phyloP scores from a whole-genome alignment of 2,329 filamentous ascomycete species.

The Beauveria asiatica region DNA sequence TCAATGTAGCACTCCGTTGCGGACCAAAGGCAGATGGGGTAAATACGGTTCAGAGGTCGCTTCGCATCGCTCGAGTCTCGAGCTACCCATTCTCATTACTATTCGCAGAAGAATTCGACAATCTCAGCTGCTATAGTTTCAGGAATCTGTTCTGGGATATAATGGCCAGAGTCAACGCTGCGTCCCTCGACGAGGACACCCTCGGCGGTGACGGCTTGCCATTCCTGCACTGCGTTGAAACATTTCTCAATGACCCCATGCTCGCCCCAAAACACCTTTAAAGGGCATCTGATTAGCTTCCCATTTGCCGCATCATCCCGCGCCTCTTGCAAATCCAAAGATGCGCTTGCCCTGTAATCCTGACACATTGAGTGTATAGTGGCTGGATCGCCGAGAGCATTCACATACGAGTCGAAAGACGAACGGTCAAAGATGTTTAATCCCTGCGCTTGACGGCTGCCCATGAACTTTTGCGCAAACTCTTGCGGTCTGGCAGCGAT shows the following conservation, averaged over 20 bases:
- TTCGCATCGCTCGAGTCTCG: neutral
- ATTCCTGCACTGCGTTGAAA: slow-evolving; percentile 42
- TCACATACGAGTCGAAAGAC: slow-evolving; percentile 32
- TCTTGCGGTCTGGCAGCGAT: slow-evolving; percentile 29
- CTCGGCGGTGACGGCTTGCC: slow-evolving; percentile 35
- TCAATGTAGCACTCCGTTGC: too few relatives aligned
- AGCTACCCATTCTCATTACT: slow-evolving; percentile 19
- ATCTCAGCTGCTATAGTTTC: slow-evolving; percentile 35
- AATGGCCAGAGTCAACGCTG: slow-evolving; percentile 38
- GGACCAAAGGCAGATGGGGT: too few relatives aligned
- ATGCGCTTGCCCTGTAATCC: slow-evolving; percentile 46
- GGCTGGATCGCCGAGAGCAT: slow-evolving; percentile 30
- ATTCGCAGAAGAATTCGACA: slow-evolving; percentile 25
- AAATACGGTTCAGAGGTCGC: too few relatives aligned
- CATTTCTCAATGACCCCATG: slow-evolving; percentile 38
- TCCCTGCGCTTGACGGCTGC: slow-evolving; percentile 21
- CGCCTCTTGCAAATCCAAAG: slow-evolving; percentile 43
- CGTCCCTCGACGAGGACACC: slow-evolving; percentile 30
- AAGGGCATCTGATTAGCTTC: slow-evolving; percentile 34
- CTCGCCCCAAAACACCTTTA: slow-evolving; percentile 43
- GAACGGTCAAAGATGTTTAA: slow-evolving; percentile 26
- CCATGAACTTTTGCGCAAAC: slow-evolving; percentile 35
- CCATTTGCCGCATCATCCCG: slow-evolving; percentile 34
- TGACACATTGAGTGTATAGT: slow-evolving; percentile 43
- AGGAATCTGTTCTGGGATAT: slow-evolving; percentile 43